Base-by-base conservation (phyloP, 768 basidiomycete genomes). In the Russula brevipes region DNA sequence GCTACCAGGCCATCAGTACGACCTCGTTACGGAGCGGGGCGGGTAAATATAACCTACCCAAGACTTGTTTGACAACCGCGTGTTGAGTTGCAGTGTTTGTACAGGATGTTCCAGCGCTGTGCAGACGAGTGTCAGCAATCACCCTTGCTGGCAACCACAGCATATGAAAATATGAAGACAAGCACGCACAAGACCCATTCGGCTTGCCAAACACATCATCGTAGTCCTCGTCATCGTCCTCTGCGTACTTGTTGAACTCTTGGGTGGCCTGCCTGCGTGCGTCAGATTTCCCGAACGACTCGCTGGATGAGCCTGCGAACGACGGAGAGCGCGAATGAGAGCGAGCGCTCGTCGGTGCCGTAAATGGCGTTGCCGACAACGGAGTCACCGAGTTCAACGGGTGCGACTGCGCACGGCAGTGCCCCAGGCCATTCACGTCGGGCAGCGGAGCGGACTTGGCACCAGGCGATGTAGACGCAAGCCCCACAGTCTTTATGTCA, bases 191-290 rank as follows among this genome's bases (percentile, higher is more conserved):
- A 11, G 81, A 79, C 31, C 84, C 83, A 65, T 82, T 88, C 19
- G 79, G 80, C 73, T 90, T 91, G 63, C 84, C 93, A 73, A 98
- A 96, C 10, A 98, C 86, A 72, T 97, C 96, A 52, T 96, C 93
- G 70, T 97, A 98, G 71, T 98, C 93, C 70, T 98, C 87, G 4
- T 85, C 90, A 33, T 97, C 91, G 9, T 85, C 85, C 74, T 96
- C 94, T 6, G 90, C 78, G 73, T 96, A 97, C 72, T 93, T 94
- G 24, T 82, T 83, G 66, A 96, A 87, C 72, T 88, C 90, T 60
- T 84, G 80, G 63, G 79, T 83, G 55, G 79, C 73, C 41, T 81
- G 66, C 62, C 82, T 76, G 63, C 78, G 77, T 2, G 86, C 84
- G 65, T 90, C 88, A 3, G 84, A 79, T 10, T 82, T 79, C 17